Evolutionary conservation across 768 basidiomycete species (phyloP), one percentile per base, ranked within the genome.

Genomic region (Paxillus ammoniavirescens): DNA sequence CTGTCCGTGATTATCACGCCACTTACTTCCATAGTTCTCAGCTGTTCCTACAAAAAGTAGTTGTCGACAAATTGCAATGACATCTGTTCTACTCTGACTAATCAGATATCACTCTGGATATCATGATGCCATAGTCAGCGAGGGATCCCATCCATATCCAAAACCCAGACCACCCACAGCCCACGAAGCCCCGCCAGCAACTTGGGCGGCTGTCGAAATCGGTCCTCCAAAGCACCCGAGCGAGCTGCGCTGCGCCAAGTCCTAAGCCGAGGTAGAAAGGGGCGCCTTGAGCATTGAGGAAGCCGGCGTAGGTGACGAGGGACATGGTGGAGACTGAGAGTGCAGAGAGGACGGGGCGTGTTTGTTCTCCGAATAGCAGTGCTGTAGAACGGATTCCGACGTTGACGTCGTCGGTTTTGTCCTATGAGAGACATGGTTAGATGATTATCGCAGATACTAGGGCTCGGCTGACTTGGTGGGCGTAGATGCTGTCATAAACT

Each of bases 401-500:
- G 41, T 80, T 75, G 47, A 91, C 76, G 64, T 99, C 97, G 74
- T 99, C 97, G 14, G 57, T 65, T 74, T 98, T 99, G 73, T 99
- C 97, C 90, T 97, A 67, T 36, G 21, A 38, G 44, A 5, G 9
- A 42, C 12, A 18, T 0, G 9, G 15, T 44, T 23, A 49, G 41
- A 45, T 28, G 26, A 30, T 43, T n/a, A 26, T 1, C 30, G 10
- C 18, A 1, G 1, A 8, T 35, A 26, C n/a, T 5, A 4, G 18
- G 6, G 28, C n/a, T n/a, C 9, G 23, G 42, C 72, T 30, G 56
- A 90, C 93, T 76, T 98, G 96, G 69, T 99, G 97, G 3, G 97
- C 97, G 64, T 98, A 98, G 60, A 98, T 93, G 46, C 88, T 96
- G 62, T 99, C 97, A 66, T 98, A 99, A 2, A 97, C 91, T 42